Evolutionary conservation across 306 rosid genomes (phyloP).

Genomic region (Corylus americana): DNA sequence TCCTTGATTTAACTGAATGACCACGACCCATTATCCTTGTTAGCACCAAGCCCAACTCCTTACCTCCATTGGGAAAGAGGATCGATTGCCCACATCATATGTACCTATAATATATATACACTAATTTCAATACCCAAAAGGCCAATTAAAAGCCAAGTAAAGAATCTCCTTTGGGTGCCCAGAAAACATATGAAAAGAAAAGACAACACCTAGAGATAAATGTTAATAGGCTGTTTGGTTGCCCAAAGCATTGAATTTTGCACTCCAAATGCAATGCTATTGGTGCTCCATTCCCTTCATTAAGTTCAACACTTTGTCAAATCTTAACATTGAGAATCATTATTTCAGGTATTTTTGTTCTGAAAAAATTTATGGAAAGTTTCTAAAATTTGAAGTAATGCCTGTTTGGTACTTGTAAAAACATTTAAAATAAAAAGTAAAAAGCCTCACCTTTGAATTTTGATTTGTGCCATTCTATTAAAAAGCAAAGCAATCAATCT

Average conservation of each 20-base stretch:
- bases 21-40: slow-evolving; percentile 46
- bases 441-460: too few species aligned
- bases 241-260: background rate
- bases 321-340: background rate
- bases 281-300: background rate
- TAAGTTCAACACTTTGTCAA: slow-evolving; percentile 15
- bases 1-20: background rate
- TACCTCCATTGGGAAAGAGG: slow-evolving; percentile 81
- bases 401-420: too few species aligned
- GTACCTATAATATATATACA: slow-evolving; percentile 46
- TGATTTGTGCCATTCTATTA: too few species aligned
- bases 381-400: too few species aligned
- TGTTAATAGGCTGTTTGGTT: background rate
- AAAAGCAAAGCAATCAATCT: too few species aligned
- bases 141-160: background rate
- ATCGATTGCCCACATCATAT: slow-evolving; percentile 84
- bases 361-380: too few species aligned
- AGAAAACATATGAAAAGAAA: background rate
- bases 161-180: background rate
- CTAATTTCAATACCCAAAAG: slow-evolving; percentile 5
- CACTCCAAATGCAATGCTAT: background rate
- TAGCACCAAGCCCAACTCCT: slow-evolving; percentile 60
- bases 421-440: too few species aligned
- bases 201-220: background rate
- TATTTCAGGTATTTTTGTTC: too few species aligned